Evolutionary conservation across 352 stramenopile genomes (phyloP), one percentile per base, ranked within the genome.

Genomic region (Phytophthora europaea): DNA sequence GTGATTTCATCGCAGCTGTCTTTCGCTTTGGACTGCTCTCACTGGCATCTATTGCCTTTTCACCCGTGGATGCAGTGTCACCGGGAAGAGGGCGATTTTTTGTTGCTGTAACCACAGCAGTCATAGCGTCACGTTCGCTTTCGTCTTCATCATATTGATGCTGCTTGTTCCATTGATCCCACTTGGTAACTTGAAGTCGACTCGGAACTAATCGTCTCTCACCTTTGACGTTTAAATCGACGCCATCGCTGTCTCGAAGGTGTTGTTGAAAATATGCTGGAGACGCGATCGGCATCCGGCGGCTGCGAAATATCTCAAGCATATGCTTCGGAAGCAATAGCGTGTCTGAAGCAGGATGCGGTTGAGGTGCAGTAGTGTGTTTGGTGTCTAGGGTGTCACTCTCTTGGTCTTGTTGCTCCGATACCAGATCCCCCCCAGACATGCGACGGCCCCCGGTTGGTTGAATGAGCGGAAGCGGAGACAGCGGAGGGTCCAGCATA

Each of bases 261-360:
- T 83, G 80, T 1, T 72, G 56, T 18, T 82, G 71, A 68, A 93
- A 93, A 57, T 90, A 89, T 2, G 72, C 71, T 20, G 79, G 61
- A 8, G 82, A 91, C 9, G 84, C 72, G 2, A 94, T 47, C 13
- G 89, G 87, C 89, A 94, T 95, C 34, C 73, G 75, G n/a, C 83
- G 83, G 28, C 84, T 87, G 13, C 67, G 75, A 18, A 95, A 74
- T 26, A 95, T 90, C 45, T 91, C 73, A 33, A 94, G 75, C 83
- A 95, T 95, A 61, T 94, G 79, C 16, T 83, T 75, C 0, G 85
- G 78, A 16, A 72, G 70, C 26, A 95, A 73, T 4, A 95, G 72
- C 38, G 83, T 57, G 0, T 74, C 66, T 54, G 72, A 67, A 3
- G 66, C 56, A 18, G 70, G 50, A 52, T 78, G 70, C 23, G 38